Evolutionary conservation across 306 rosid species (phyloP), one percentile per base, ranked within the genome.

Genomic region (Begonia fuchsioides): DNA sequence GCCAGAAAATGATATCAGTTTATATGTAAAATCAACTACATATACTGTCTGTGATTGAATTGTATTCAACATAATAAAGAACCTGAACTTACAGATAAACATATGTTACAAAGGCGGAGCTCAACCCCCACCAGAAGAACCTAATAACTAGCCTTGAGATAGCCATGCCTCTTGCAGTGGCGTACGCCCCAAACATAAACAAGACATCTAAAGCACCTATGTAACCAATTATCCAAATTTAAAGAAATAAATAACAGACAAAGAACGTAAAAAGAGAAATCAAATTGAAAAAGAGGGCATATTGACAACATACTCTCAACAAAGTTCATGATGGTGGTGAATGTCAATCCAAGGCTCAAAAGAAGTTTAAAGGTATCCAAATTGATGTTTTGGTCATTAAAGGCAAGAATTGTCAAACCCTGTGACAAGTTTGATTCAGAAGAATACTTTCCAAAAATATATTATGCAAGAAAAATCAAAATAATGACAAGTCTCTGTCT

Each of bases 151-250:
- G 57, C 71, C 95, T 84, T 58, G 97, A 90, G 67, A 90, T 75
- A 58, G 97, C 97, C 97, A 90, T 84, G 64, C 87, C 97, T 76
- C 97, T 76, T 61, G 97, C 95, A 44, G 87, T 71, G 17, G 67
- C 64, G 78, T 90, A 84, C 14, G 97, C 95, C 63, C 97, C 97
- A 75, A 74, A 90, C 68, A 82, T 90, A 66, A 90, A 95, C 65
- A 84, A 56, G 57, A 90, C 92, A 60, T 90, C 97, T 53, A 90
- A 70, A 70, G 56, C 70, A 61, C 76, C 97, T 90, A 68, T 54
- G 19, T 43, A 11, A 26, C 35, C 35, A 26, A 8, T 26, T 26
- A 26, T 26, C 35, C 35, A 26, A 26, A 26, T 26, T 20, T 1
- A 8, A 44, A 55, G 44, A 67, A 49, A 60, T n/a, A 71, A 35